Evolutionary conservation across 2,329 filamentous ascomycete species (phyloP).

Genomic region (Boeremia exigua): DNA sequence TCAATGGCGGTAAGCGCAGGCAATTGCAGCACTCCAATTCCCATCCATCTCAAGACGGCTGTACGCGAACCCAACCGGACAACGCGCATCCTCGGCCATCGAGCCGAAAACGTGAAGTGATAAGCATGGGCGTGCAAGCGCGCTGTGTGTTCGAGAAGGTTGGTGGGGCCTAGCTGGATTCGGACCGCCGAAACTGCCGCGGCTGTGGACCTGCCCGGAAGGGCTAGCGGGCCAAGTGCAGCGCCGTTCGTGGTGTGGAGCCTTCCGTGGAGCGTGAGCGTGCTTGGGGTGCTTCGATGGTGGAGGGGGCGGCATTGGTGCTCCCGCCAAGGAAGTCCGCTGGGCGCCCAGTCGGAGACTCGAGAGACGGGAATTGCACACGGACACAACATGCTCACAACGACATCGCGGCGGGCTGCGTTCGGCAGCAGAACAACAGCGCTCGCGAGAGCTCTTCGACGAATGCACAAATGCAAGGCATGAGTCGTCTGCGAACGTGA

Average conservation of each 20-base stretch:
- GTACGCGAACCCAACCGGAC: slow-evolving; percentile 8
- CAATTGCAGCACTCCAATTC: slow-evolving; percentile 1
- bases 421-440: neutral
- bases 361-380: slow-evolving; percentile 3
- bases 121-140: slow-evolving; percentile 22
- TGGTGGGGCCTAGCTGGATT: neutral
- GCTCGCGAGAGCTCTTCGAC: neutral
- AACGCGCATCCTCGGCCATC: slow-evolving; percentile 6
- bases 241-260: slow-evolving; percentile 13
- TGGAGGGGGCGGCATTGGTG: slow-evolving; percentile 6
- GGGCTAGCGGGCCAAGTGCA: slow-evolving; percentile 7
- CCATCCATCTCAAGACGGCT: slow-evolving; percentile 6
- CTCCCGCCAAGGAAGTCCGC: slow-evolving; percentile 6
- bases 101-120: slow-evolving; percentile 23
- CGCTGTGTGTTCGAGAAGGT: slow-evolving; percentile 23
- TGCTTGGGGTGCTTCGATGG: slow-evolving; percentile 16
- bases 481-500: neutral
- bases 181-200: slow-evolving; percentile 12
- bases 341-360: slow-evolving; percentile 16
- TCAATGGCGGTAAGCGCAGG: slow-evolving; percentile 10
- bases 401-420: neutral
- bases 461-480: neutral
- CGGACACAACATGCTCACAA: neutral
- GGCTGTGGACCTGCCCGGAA: slow-evolving; percentile 21
- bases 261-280: slow-evolving; percentile 10